phyloP scores from a whole-genome alignment of 371 early-diverging fungal species.

The Lichtheimia corymbifera region DNA sequence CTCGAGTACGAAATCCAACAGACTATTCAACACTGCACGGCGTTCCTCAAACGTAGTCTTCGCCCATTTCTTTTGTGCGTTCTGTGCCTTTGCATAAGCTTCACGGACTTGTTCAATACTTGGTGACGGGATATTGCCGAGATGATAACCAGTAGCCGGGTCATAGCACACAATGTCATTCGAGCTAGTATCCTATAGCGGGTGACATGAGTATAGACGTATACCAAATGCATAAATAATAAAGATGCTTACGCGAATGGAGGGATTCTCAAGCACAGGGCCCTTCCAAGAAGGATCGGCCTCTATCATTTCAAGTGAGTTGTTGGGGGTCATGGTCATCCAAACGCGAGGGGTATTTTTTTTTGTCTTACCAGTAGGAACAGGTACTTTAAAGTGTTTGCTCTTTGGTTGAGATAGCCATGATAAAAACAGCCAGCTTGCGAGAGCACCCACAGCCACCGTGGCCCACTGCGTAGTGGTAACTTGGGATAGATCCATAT shows the following conservation, averaged over 20 bases:
- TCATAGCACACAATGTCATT: constrained; percentile 80
- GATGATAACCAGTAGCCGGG: constrained; percentile 81
- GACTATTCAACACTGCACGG: constrained; percentile 69
- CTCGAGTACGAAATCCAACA: constrained; percentile 72
- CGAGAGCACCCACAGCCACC: constrained; percentile 30
- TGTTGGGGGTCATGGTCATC: neutral
- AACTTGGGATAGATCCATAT: no score
- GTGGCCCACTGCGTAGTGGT: constrained; percentile 22
- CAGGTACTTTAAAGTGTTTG: constrained; percentile 35
- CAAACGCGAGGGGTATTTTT: neutral
- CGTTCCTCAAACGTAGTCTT: constrained; percentile 77
- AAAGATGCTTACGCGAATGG: constrained; percentile 47
- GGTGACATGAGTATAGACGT: neutral
- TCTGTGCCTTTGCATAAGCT: constrained; percentile 57
- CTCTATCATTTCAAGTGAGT: constrained; percentile 18
- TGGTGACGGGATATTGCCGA: constrained; percentile 66
- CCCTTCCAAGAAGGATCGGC: constrained; percentile 57
- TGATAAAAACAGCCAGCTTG: constrained; percentile 31
- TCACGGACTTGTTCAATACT: constrained; percentile 59
- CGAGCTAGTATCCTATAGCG: constrained; percentile 53
- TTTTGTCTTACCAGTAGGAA: constrained; percentile 37
- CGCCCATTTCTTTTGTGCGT: constrained; percentile 74
- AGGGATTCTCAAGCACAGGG: constrained; percentile 53
- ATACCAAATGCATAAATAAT: neutral
- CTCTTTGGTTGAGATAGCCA: constrained; percentile 34